Conservation (phyloP, 2,329 filamentous ascomycete species). For the Thielaviopsis ethacetica region DNA sequence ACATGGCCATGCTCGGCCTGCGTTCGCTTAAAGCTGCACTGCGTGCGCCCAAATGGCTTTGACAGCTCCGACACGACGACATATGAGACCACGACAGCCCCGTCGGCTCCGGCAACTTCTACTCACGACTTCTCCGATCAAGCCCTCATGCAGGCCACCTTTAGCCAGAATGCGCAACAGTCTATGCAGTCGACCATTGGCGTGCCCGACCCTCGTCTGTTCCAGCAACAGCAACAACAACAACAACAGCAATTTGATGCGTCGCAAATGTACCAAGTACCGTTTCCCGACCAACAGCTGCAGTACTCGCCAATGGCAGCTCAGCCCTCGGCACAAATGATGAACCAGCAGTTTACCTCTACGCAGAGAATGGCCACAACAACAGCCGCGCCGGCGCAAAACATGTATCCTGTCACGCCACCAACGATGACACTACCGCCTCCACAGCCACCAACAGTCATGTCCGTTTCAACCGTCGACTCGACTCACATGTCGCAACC, state of each 20-base stretch:
- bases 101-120: neutral
- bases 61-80: slow-evolving; percentile 27
- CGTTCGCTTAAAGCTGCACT: slow-evolving; percentile 79
- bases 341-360: slow-evolving; percentile 3
- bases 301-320: neutral
- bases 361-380: neutral
- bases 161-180: neutral
- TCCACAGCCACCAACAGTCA: neutral
- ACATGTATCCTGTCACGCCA: slow-evolving; percentile 10
- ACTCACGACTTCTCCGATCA: slow-evolving; percentile 1
- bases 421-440: slow-evolving; percentile 4
- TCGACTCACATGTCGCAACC: slow-evolving; percentile 1
- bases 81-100: slow-evolving; percentile 8
- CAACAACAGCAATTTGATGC: neutral
- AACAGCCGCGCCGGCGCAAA: neutral
- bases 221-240: slow-evolving; percentile 19
- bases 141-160: slow-evolving; percentile 2
- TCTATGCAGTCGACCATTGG: neutral
- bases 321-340: neutral
- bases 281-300: neutral
- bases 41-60: slow-evolving; percentile 71
- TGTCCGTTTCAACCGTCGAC: slow-evolving; percentile 2
- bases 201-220: slow-evolving; percentile 18
- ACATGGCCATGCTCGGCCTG: slow-evolving; percentile 96
- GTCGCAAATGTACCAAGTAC: neutral